These are phyloP conservation scores for Calocybe gambosa DNA, from an alignment of 1,284 basidiomycete genomes.

Conservation along the genomic window DNA sequence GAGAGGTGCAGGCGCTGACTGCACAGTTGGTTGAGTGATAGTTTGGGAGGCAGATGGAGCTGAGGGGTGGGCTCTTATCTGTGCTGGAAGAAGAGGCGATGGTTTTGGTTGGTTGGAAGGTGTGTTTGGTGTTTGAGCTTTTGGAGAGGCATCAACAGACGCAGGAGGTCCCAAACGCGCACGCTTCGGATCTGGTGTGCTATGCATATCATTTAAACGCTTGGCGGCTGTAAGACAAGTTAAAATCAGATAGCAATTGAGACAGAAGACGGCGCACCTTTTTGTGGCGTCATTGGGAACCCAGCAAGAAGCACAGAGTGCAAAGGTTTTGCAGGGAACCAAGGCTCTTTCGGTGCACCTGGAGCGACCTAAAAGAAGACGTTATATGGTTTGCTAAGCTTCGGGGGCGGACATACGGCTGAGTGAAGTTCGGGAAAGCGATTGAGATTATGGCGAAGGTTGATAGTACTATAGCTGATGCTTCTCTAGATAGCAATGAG, in stretches of 20 bases:
- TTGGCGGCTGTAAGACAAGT: slow-evolving; percentile 19
- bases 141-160: slow-evolving; percentile 18
- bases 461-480: slow-evolving; percentile 52
- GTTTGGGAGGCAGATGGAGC: slow-evolving; percentile 1
- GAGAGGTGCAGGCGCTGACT: slow-evolving; percentile 5
- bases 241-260: not conserved
- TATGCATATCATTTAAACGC: slow-evolving; percentile 25
- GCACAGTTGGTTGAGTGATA: slow-evolving; percentile 6
- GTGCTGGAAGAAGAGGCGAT: slow-evolving; percentile 14
- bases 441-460: slow-evolving; percentile 36
- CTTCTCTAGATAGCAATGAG: slow-evolving; percentile 39
- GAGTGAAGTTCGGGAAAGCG: slow-evolving; percentile 47
- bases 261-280: slow-evolving; percentile 25
- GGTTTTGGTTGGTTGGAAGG: slow-evolving; percentile 20
- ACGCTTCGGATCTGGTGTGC: slow-evolving; percentile 31
- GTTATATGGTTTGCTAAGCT: not conserved
- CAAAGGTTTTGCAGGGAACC: slow-evolving; percentile 45
- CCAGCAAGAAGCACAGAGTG: slow-evolving; percentile 46
- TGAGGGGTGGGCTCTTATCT: slow-evolving; percentile 7
- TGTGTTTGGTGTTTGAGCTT: slow-evolving; percentile 12
- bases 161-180: slow-evolving; percentile 21
- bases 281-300: slow-evolving; percentile 34
- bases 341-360: slow-evolving; percentile 36
- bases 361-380: slow-evolving; percentile 30
- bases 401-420: slow-evolving; percentile 29